Evolutionary conservation across 768 basidiomycete species (phyloP), one percentile per base, ranked within the genome.

Genomic region (Holtermannia corniformis): DNA sequence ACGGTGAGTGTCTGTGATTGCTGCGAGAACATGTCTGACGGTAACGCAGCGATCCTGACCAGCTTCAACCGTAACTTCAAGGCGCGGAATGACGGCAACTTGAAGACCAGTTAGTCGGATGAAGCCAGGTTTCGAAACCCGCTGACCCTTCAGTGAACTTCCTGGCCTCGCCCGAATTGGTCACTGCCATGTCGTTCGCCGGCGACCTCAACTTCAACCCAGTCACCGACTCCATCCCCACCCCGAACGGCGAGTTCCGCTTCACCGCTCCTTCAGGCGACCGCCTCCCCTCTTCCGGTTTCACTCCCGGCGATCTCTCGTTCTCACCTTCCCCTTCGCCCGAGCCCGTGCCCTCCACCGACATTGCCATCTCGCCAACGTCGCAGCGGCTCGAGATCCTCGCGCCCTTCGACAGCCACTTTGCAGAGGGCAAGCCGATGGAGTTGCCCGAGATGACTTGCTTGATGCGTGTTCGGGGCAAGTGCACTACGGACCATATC

Each of bases 401-500:
- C 21, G 79, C 86, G 63, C 88, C 95, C 3, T 99, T 99, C 73
- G 53, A 72, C 1, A 84, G 83, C 57, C 86, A 82, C 64, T 95
- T 96, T 66, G 59, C 61, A 21, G 53, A 61, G 44, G 78, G 76
- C 14, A 64, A 73, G 44, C 73, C 67, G 24, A 71, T 83, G 32
- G 95, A 99, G 75, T 76, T 97, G 14, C 85, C 89, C 7, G 62
- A 79, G 21, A 75, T 96, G 70, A 87, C 82, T 63, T 87, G 93
- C 48, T 72, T 99, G 47, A 81, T 97, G 79, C 77, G 90, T 25
- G 88, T 97, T 5, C 77, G 87, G 59, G 95, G 95, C n/a, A 97
- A 99, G 75, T 99, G 95, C 72, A 99, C 95, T 12, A 99, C 95
- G 16, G 95, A 99, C 66, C 95, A 97, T 68, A 99, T 97, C 52